These are phyloP conservation scores for Pisolithus microcarpus DNA, from an alignment of 768 basidiomycete species.

Conservation along the genomic window DNA sequence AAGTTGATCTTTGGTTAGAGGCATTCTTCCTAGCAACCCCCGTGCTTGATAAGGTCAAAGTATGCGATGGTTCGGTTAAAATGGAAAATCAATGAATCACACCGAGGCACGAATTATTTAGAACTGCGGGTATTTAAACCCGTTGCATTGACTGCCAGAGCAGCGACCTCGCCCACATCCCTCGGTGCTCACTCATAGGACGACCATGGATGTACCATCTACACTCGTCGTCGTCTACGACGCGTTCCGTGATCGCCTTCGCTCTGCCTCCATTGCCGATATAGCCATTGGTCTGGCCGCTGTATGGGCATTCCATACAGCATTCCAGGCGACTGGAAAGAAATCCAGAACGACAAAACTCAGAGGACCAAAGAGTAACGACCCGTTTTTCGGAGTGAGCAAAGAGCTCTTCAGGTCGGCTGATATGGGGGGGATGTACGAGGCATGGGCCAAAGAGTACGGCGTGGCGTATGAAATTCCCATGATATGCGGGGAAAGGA, in stretches of 20 bases:
- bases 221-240: background rate
- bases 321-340: background rate
- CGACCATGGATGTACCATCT: background rate
- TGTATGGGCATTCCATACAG: background rate
- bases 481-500: slow-evolving; percentile 25
- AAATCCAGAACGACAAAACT: background rate
- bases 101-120: too few species aligned
- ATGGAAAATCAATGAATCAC: background rate
- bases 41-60: background rate
- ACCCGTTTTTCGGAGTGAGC: background rate
- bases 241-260: background rate
- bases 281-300: background rate
- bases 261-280: background rate
- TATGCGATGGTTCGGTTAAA: background rate
- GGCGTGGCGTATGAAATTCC: slow-evolving; percentile 39
- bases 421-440: slow-evolving; percentile 21
- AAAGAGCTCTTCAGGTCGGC: background rate
- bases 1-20: background rate
- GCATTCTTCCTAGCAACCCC: background rate
- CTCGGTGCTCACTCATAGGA: background rate
- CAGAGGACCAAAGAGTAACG: background rate
- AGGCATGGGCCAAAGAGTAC: slow-evolving; percentile 38
- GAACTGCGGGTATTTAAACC: too few species aligned
- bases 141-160: too few species aligned
- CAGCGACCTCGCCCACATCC: background rate